Base-by-base conservation (phyloP, 495 filamentous ascomycete species). In the Trichoderma gamsii region DNA sequence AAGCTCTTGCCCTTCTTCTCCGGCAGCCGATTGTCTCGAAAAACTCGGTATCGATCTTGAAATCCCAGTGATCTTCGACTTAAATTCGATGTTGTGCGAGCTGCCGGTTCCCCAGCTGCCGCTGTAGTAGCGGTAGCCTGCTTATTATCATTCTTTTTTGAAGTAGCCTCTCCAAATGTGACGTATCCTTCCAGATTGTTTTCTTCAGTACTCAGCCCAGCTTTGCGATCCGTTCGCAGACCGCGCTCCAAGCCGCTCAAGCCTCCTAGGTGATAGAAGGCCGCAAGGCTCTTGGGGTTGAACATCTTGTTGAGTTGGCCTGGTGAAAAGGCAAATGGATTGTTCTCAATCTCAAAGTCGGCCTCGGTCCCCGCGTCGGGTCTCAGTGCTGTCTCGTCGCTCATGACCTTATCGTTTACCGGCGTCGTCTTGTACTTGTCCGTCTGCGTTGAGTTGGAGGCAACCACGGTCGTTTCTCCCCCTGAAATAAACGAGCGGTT, bases 301-400 rank as follows among this genome's bases (percentile, higher is more conserved):
- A 89, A 76, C 16, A 95, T 72, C 74, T 92, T 94, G 65, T 82
- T 85, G 71, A 95, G 73, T 66, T 93, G 90, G 0, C 91, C 91
- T 0, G 89, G 90, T 0, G 89, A 85, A 70, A 91, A 93, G 1
- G 90, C 91, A 70, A 95, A 94, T 44, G 80, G 85, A 74, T 93
- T 93, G 68, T 92, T 81, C 23, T 85, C 82, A 12, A 92, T 88
- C 44, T 84, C 69, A 71, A 92, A 95, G 69, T 91, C 89, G 4
- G 72, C 76, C 71, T 92, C 88, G 0, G 83, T 88, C 13, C 87
- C 85, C 9, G 85, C 85, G 74, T 92, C 88, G 0, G 90, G 87
- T 29, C 25, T 64, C 61, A 68, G 29, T 27, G 67, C 67, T 66
- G 73, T 74, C n/a, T 73, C 66, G 69, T 85, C 80, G 64, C 81